Base-by-base conservation (phyloP, 129 eudicot species). In the Centrapalus pauciflorus region DNA sequence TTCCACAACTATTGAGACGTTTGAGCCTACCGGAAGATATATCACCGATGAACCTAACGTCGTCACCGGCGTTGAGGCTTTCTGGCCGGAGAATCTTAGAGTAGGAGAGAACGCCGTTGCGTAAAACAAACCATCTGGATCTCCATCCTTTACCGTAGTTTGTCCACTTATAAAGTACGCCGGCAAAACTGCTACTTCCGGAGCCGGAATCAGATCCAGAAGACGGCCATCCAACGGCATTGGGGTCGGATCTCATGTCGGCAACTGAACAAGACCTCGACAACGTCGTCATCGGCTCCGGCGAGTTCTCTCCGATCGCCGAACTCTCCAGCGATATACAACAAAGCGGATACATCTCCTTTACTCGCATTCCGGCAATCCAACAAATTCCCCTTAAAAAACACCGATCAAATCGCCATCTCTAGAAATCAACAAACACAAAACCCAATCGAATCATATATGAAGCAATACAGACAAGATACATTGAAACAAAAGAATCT, bases 111-210 rank as follows among this genome's bases (percentile, higher is more conserved):
- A 90, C 83, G 38, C 90, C 97, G 69, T 85, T 79, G 0, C 84
- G 87, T 58, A 90, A 52, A 23, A 85, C 60, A 52, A 90, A 90
- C 96, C 97, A 90, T 45, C 97, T 69, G 67, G 96, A 87, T 90
- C 96, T 89, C 97, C 97, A 90, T 0, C 97, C 96, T 24, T 90
- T 90, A 27, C 90, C 90, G 77, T 87, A 90, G 69, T 90, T 90
- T 1, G 96, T 90, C 97, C 97, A 90, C 46, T 90, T 90, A 64
- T 84, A 80, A 0, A 90, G 72, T 0, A 85, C 73, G 24, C 97
- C 97, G 1, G 97, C 97, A 25, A 85, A 85, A 46, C 90, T 67
- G 28, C 56, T 81, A 58, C 51, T 43, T 59, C 70, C 67, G 61
- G 75, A 19, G 46, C 76, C 70, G 69, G 45, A 70, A 55, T 81